Evolutionary conservation across 2,329 filamentous ascomycete species (phyloP).

Genomic region (Cercospora sp.): DNA sequence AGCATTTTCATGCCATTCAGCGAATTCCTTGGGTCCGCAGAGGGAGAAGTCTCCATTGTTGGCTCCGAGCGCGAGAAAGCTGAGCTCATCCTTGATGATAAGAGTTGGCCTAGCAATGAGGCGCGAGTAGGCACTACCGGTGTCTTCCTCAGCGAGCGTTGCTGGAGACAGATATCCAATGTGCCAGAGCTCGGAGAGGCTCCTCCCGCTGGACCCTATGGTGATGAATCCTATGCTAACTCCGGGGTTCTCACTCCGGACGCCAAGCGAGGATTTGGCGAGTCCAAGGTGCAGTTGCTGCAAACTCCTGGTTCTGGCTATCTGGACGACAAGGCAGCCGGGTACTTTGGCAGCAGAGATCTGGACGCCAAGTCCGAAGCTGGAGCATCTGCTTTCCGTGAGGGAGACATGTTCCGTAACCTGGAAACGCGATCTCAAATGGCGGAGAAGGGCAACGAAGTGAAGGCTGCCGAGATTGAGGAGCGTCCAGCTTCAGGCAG

Average conservation of each 20-base stretch:
- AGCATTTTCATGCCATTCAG: conserved; percentile 93
- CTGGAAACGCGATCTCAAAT: conserved; percentile 91
- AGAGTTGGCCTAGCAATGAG: conserved; percentile 89
- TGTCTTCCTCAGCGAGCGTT: conserved; percentile 91
- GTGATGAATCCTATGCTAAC: conserved; percentile 57
- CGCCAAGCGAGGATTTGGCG: conserved; percentile 55
- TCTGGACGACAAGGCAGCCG: conserved; percentile 72
- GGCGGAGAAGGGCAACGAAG: conserved; percentile 91
- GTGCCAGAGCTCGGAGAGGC: conserved; percentile 63
- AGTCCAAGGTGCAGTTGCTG: conserved; percentile 59
- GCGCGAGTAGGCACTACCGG: conserved; percentile 87
- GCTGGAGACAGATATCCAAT: conserved; percentile 87
- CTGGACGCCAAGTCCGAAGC: conserved; percentile 86
- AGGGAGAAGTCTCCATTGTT: conserved; percentile 80
- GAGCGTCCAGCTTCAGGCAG: conserved; percentile 73
- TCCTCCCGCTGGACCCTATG: conserved; percentile 51
- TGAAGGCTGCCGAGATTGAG: conserved; percentile 86
- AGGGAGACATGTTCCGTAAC: conserved; percentile 97
- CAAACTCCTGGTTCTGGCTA: conserved; percentile 57
- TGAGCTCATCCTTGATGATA: conserved; percentile 87
- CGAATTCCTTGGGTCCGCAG: conserved; percentile 87
- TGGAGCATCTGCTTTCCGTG: conserved; percentile 84
- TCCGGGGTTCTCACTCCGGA: conserved; percentile 62
- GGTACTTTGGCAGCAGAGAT: conserved; percentile 80
- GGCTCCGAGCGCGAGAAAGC: conserved; percentile 91